These are phyloP conservation scores for Phytopythium aichiense DNA, from an alignment of 352 stramenopile genomes.

Conservation along the genomic window DNA sequence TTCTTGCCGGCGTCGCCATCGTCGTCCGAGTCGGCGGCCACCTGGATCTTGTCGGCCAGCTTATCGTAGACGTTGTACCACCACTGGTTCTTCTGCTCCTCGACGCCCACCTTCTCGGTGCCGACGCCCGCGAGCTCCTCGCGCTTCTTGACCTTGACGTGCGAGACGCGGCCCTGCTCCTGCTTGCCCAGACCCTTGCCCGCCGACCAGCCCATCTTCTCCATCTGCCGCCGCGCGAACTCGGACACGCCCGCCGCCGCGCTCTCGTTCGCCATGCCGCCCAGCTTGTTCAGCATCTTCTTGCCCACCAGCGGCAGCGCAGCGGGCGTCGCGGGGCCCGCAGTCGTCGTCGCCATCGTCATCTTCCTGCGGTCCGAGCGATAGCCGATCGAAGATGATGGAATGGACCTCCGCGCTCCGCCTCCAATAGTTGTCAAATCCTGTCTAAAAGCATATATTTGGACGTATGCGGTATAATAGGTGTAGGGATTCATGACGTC, in stretches of 20 bases:
- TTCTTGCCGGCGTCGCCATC: conserved; percentile 43
- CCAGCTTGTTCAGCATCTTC: conserved; percentile 75
- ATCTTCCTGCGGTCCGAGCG: no score
- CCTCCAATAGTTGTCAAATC: no score
- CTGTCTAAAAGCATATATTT: no score
- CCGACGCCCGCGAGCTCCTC: conserved; percentile 92
- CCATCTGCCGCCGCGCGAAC: conserved; percentile 87
- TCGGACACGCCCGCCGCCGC: conserved; percentile 59
- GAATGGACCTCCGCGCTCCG: no score
- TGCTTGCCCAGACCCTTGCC: conserved; percentile 96
- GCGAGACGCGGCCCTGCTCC: conserved; percentile 90
- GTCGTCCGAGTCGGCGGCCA: conserved; percentile 63
- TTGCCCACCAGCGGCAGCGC: conserved; percentile 75
- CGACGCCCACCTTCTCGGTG: conserved; percentile 60
- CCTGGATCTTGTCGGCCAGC: conserved; percentile 83
- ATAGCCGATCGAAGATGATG: no score
- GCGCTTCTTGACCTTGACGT: conserved; percentile 94
- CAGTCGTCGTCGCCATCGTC: conserved; percentile 4
- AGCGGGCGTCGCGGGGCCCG: background rate
- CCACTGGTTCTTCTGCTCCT: conserved; percentile 77
- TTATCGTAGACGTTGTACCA: conserved; percentile 89
- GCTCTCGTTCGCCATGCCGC: conserved; percentile 78
- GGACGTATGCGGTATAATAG: no score
- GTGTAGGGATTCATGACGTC: no score
- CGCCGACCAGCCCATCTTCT: conserved; percentile 95